Evolutionary conservation across 73 alveolate genomes (phyloP).

Genomic region (Stentor roeselii): DNA sequence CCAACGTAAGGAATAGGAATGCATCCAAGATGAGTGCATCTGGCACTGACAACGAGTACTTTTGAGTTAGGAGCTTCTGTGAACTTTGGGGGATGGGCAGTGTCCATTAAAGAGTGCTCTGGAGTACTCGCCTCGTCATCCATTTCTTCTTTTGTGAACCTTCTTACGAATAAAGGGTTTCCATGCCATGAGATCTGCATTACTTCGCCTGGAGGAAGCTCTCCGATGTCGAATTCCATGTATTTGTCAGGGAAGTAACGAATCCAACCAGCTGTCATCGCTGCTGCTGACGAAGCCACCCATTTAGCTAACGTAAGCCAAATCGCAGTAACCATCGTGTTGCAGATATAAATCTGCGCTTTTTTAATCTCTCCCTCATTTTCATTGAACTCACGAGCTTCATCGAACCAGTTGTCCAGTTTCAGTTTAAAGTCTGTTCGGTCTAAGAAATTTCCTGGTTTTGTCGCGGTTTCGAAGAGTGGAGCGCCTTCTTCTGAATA

Average conservation of each 20-base stretch:
- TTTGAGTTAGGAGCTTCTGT: conserved; percentile 83
- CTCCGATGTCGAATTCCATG: conserved; percentile 81
- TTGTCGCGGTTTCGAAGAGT: conserved; percentile 82
- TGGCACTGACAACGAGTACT: conserved; percentile 83
- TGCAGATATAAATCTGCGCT: conserved; percentile 83
- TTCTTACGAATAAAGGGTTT: conserved; percentile 83
- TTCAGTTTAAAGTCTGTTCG: conserved; percentile 80
- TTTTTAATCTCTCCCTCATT: conserved; percentile 84
- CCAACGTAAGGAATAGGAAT: conserved; percentile 93
- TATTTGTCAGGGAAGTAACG: conserved; percentile 88
- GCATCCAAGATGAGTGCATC: conserved; percentile 92
- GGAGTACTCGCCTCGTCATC: conserved; percentile 66
- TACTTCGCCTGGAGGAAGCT: conserved; percentile 94
- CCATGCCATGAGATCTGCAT: conserved; percentile 92
- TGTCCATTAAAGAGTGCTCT: conserved; percentile 65
- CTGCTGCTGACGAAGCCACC: conserved; percentile 31
- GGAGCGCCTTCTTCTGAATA: conserved; percentile 54
- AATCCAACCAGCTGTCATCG: conserved; percentile 52
- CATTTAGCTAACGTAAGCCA: conserved; percentile 47
- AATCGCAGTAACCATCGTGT: conserved; percentile 48
- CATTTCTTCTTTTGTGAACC: conserved; percentile 79
- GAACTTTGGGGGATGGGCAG: conserved; percentile 58
- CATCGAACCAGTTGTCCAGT: conserved; percentile 93
- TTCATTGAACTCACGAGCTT: conserved; percentile 86
- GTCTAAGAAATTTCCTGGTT: conserved; percentile 91